Conservation (phyloP, 2,329 filamentous ascomycete genomes). For the Thermomyces lanuginosus region DNA sequence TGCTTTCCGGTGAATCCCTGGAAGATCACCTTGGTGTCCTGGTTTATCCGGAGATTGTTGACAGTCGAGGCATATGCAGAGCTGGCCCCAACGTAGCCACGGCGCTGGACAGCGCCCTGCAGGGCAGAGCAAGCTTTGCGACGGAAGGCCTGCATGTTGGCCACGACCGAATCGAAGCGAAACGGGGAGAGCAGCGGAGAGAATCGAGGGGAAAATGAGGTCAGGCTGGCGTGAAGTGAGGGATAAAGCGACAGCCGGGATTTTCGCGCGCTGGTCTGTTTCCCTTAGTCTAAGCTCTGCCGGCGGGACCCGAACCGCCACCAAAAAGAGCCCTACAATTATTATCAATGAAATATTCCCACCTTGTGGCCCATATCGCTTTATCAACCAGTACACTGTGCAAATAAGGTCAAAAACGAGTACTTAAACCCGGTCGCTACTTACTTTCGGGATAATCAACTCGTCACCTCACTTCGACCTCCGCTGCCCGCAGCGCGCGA, state of each 20-base stretch:
- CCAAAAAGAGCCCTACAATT: too few species aligned
- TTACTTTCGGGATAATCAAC: too few species aligned
- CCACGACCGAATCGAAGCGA: conserved; percentile 6
- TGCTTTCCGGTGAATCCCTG: conserved; percentile 97
- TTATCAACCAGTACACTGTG: too few species aligned
- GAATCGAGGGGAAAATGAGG: conserved; percentile 2
- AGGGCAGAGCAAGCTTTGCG: conserved; percentile 55
- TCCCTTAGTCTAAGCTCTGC: too few species aligned
- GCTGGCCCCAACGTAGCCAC: conserved; percentile 56
- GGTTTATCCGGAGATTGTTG: conserved; percentile 81
- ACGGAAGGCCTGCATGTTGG: conserved; percentile 65
- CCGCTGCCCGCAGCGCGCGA: conserved; percentile 1
- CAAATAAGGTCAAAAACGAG: too few species aligned
- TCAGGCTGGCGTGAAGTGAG: not conserved
- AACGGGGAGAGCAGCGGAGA: conserved; percentile 6
- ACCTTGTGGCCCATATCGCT: too few species aligned
- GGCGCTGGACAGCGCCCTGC: conserved; percentile 48
- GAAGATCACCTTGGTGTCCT: conserved; percentile 85
- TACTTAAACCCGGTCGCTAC: too few species aligned
- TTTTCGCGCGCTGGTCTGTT: too few species aligned
- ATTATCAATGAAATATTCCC: too few species aligned
- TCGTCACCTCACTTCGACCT: too few species aligned
- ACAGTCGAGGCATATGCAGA: conserved; percentile 57
- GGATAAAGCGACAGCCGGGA: not conserved
- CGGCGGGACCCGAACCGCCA: too few species aligned